phyloP scores from a whole-genome alignment of 129 eudicot species.

The Tagetes erecta region DNA sequence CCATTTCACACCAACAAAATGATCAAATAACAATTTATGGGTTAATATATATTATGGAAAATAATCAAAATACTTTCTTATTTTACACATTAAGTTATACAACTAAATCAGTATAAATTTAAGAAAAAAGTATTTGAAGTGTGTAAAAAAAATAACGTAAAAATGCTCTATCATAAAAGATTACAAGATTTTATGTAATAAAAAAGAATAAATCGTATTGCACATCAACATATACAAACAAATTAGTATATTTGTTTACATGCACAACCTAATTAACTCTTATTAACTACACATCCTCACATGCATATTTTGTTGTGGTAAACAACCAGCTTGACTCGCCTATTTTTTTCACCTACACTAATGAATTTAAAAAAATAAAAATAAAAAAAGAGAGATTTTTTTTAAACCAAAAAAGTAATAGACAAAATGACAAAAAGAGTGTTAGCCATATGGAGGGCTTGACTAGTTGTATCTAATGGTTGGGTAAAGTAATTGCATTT shows the following conservation, averaged over 20 bases:
- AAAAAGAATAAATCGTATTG: not conserved
- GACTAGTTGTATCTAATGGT: slow-evolving; percentile 21
- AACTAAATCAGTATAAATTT: not conserved
- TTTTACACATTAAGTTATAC: not conserved
- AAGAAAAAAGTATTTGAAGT: not conserved
- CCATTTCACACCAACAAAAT: slow-evolving; percentile 26
- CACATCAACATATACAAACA: not conserved
- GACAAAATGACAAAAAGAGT: slow-evolving; percentile 18
- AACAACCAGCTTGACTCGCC: not conserved
- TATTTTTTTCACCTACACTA: not conserved
- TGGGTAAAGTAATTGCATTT: slow-evolving; percentile 30
- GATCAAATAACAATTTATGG: not conserved
- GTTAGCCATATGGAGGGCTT: slow-evolving; percentile 24
- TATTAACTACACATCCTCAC: too few relatives aligned
- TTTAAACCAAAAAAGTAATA: not conserved
- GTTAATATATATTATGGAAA: not conserved
- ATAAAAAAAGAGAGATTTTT: not conserved
- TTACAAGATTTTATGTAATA: too few relatives aligned
- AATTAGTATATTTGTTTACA: too few relatives aligned
- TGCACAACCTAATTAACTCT: too few relatives aligned
- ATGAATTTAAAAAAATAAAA: not conserved
- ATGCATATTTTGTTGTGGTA: not conserved
- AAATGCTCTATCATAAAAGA: too few relatives aligned
- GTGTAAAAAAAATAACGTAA: not conserved
- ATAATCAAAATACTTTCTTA: not conserved